Percentiles rank a stretch among this genome's conserved stretches.
phyloP scores from a whole-genome alignment of 2,329 filamentous ascomycete species.

The Cryphonectria nitschkei region DNA sequence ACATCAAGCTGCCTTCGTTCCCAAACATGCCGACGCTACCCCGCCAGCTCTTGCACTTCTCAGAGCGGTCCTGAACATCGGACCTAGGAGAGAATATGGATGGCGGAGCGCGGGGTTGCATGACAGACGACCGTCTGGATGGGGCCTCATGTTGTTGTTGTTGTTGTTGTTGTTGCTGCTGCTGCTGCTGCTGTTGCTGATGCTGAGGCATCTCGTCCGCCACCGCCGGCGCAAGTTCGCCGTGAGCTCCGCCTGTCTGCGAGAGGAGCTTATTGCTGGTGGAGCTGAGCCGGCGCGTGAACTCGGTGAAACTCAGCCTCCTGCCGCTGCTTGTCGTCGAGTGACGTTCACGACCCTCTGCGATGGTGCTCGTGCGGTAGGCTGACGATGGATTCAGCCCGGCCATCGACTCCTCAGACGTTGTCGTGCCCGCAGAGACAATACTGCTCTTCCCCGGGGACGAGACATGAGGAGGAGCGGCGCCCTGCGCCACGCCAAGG shows the following conservation, averaged over 20 bases:
- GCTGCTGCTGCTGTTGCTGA: too few relatives aligned
- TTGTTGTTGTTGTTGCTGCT: too few relatives aligned
- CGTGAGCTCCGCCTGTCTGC: conserved; percentile 56
- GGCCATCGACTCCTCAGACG: conserved; percentile 17
- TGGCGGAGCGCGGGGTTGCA: conserved; percentile 38
- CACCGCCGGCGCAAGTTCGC: background rate
- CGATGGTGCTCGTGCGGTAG: conserved; percentile 31
- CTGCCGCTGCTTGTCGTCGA: conserved; percentile 57
- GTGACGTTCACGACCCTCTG: conserved; percentile 42
- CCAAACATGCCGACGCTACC: conserved; percentile 59
- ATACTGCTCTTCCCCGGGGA: conserved; percentile 25
- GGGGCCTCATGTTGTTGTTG: conserved; percentile 34
- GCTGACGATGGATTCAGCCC: conserved; percentile 27
- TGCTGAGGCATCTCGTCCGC: conserved; percentile 25
- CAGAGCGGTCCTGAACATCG: conserved; percentile 44
- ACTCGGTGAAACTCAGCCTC: conserved; percentile 64
- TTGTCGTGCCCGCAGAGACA: conserved; percentile 10
- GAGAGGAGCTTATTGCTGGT: conserved; percentile 63
- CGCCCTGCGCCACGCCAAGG: conserved; percentile 11
- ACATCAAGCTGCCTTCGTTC: conserved; percentile 59
- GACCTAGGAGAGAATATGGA: conserved; percentile 34
- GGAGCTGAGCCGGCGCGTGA: conserved; percentile 63
- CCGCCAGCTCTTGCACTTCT: conserved; percentile 57
- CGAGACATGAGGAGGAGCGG: conserved; percentile 1
- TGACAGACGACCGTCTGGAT: conserved; percentile 38